Conservation (phyloP, 768 basidiomycete genomes). For the Xerocomus spinulosus region DNA sequence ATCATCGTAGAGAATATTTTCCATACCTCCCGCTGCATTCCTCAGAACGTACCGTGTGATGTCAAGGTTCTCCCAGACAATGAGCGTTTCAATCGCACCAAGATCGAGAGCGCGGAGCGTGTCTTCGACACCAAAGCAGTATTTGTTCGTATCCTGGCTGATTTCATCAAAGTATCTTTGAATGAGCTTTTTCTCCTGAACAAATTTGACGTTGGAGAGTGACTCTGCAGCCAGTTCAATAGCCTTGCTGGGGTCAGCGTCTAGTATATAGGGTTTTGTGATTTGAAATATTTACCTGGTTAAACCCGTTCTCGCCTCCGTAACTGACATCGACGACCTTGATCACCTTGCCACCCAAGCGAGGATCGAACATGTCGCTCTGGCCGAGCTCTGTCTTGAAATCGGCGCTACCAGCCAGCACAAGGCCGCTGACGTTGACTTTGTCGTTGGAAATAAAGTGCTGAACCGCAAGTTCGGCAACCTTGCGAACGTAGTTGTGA, state of each 20-base stretch:
- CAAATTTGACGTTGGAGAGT: slow-evolving; percentile 97
- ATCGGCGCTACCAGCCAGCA: slow-evolving; percentile 95
- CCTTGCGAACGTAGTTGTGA: slow-evolving; percentile 99
- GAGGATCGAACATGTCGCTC: slow-evolving; percentile 92
- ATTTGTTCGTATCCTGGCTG: slow-evolving; percentile 92
- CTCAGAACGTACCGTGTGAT: slow-evolving; percentile 83
- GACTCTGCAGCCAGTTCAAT: slow-evolving; percentile 96
- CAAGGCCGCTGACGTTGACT: slow-evolving; percentile 94
- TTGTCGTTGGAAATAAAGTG: slow-evolving; percentile 98
- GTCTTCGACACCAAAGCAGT: slow-evolving; percentile 97
- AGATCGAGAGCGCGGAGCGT: slow-evolving; percentile 95
- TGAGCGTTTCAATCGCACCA: slow-evolving; percentile 93
- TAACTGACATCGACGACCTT: slow-evolving; percentile 99
- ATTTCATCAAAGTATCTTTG: slow-evolving; percentile 99
- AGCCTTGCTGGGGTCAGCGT: slow-evolving; percentile 47
- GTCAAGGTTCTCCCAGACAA: slow-evolving; percentile 98
- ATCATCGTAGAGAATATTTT: slow-evolving; percentile 6
- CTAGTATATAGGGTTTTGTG: background rate
- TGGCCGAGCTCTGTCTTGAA: slow-evolving; percentile 98
- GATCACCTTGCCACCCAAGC: slow-evolving; percentile 88
- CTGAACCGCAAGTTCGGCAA: slow-evolving; percentile 94
- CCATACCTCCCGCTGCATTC: slow-evolving; percentile 82
- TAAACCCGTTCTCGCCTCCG: slow-evolving; percentile 98
- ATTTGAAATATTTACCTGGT: slow-evolving; percentile 60
- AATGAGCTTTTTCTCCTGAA: slow-evolving; percentile 97